phyloP scores from a whole-genome alignment of 1,139 yeast species.

The Yamadazyma triangularis region DNA sequence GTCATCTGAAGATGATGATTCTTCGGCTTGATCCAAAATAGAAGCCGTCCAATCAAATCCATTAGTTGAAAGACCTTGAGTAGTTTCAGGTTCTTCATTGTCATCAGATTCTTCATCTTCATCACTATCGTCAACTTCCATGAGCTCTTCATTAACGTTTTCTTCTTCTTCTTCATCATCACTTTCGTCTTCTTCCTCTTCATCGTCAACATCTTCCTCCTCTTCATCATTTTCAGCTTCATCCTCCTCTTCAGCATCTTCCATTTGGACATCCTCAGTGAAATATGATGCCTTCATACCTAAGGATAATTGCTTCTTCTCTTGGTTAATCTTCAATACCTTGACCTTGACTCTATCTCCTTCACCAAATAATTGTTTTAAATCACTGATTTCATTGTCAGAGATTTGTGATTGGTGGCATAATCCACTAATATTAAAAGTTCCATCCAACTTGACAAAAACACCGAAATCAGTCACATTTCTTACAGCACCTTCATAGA shows the following conservation, averaged over 20 bases:
- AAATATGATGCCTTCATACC: conserved; percentile 96
- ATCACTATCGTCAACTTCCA: conserved; percentile 17
- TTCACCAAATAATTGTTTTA: conserved; percentile 65
- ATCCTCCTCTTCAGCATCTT: conserved; percentile 29
- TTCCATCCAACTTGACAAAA: conserved; percentile 74
- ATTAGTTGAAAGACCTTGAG: conserved; percentile 66
- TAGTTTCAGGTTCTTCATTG: conserved; percentile 11
- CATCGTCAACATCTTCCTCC: conserved; percentile 22
- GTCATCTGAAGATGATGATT: conserved; percentile 44
- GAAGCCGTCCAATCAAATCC: conserved; percentile 96
- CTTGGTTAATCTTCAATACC: conserved; percentile 57
- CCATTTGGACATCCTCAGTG: conserved; percentile 34
- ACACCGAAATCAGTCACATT: conserved; percentile 87
- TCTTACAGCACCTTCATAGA: conserved; percentile 75
- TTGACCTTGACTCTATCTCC: conserved; percentile 90
- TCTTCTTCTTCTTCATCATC: too few species aligned
- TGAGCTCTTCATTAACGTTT: conserved; percentile 17
- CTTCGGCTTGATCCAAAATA: conserved; percentile 73
- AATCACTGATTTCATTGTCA: conserved; percentile 51
- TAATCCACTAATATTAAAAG: conserved; percentile 73
- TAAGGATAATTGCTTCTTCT: conserved; percentile 71
- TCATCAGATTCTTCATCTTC: conserved; percentile 17
- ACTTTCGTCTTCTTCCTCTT: conserved; percentile 18
- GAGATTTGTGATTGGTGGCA: conserved; percentile 87
- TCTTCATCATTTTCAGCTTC: conserved; percentile 20